A percentile compares a stretch with the other conserved stretches of the same genome.
Evolutionary conservation across 306 rosid genomes (phyloP).

Genomic region (Gastrolobium bilobum): DNA sequence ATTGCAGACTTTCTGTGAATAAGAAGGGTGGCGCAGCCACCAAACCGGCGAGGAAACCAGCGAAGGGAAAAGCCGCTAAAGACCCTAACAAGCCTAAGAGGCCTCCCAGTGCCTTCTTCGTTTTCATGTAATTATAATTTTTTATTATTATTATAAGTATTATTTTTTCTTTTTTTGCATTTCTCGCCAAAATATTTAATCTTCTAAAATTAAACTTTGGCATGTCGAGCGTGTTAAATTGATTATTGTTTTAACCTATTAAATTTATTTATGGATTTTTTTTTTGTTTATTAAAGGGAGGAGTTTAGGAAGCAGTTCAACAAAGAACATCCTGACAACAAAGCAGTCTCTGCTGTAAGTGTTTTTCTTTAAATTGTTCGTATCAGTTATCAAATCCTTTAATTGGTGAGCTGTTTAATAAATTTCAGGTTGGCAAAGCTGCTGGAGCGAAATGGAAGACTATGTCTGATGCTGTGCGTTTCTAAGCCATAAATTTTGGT

Average conservation of each 20-base stretch:
- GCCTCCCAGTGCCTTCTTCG: slow-evolving; percentile 93
- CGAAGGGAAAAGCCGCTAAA: slow-evolving; percentile 71
- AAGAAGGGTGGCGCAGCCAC: slow-evolving; percentile 67
- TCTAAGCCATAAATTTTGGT: background rate
- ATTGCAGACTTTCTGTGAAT: slow-evolving; percentile 75
- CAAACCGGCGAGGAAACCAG: slow-evolving; percentile 45
- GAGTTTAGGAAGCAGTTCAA: slow-evolving; percentile 91
- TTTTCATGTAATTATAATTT: slow-evolving; percentile 70
- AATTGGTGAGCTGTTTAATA: background rate
- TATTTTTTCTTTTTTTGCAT: background rate
- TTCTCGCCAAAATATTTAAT: no score
- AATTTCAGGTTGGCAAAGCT: slow-evolving; percentile 82
- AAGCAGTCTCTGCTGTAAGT: slow-evolving; percentile 88
- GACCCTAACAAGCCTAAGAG: slow-evolving; percentile 97
- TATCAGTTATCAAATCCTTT: no score
- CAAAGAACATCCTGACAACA: slow-evolving; percentile 86
- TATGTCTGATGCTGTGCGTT: slow-evolving; percentile 72
- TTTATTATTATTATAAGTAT: no score
- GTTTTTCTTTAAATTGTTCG: background rate
- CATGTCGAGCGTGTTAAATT: no score
- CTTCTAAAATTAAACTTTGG: no score
- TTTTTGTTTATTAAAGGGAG: slow-evolving; percentile 60
- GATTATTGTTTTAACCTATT: no score
- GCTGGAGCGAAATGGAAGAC: slow-evolving; percentile 93
- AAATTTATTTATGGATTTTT: background rate